Evolutionary conservation across 2,329 filamentous ascomycete species (phyloP), one percentile per base, ranked within the genome.

Genomic region (Ophiostoma fasciatum): DNA sequence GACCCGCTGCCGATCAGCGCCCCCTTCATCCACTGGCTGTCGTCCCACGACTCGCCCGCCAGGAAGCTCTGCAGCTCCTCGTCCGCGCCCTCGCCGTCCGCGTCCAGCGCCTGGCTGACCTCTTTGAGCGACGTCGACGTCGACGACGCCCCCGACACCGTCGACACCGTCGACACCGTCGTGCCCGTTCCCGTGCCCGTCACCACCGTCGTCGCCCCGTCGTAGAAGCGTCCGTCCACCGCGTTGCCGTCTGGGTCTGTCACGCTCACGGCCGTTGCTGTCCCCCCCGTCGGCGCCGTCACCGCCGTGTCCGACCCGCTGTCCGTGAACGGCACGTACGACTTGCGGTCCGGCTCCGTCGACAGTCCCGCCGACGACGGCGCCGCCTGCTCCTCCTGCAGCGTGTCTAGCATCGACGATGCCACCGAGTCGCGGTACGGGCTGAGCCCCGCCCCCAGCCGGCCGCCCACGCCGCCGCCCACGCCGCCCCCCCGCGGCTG

Each of bases 21-120:
- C 51, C 90, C 90, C 64, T 96, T 94, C 85, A 98, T 96, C 82
- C 92, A 98, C 57, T 94, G 93, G 62, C 88, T 82, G 44, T 94
- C 87, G 45, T 92, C 87, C 76, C 90, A 96, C 8, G 84, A 92
- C 52, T 94, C 84, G 45, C 84, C 83, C 23, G 84, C 77, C 28
- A 96, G 67, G 65, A 94, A 94, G 51, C 87, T 87, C 48, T 80
- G 75, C 17, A 96, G 67, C 48, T 90, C 87, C 51, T 87, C 82
- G 49, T 96, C 88, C 7, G 76, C 75, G 49, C 93, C 90, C 53
- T 94, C 88, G 23, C 85, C 87, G 50, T 96, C 88, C 47, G 92
- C 82, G 13, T 80, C 81, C 27, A 94, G 71, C 23, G 87, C 82
- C 50, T 90, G 75, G 39, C 79, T 84, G 35, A 94, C 67, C 40